These are phyloP conservation scores for Cyclotella atomus DNA, from an alignment of 108 stramenopile genomes.

Conservation along the genomic window DNA sequence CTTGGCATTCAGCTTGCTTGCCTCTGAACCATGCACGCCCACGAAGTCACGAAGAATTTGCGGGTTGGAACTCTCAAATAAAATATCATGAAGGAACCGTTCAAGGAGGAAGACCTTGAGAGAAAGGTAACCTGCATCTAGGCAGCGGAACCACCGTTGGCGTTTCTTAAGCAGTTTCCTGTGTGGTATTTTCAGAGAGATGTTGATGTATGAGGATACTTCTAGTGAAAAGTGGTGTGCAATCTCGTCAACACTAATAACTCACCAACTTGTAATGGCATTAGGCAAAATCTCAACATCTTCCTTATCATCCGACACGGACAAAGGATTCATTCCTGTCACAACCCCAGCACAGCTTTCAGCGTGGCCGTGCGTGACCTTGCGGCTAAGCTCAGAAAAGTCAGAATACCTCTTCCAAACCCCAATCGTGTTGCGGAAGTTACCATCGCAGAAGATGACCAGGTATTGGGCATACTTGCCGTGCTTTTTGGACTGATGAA, in stretches of 20 bases:
- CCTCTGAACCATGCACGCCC: conserved; percentile 39
- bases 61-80: conserved; percentile 90
- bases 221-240: no score
- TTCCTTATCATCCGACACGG: conserved; percentile 71
- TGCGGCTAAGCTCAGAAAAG: conserved; percentile 75
- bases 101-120: conserved; percentile 96
- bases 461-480: conserved; percentile 89
- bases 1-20: conserved; percentile 43
- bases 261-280: conserved; percentile 82
- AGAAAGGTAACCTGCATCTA: conserved; percentile 91
- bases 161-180: conserved; percentile 85
- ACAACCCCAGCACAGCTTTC: conserved; percentile 81
- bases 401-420: conserved; percentile 92
- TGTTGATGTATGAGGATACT: no score
- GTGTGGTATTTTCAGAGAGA: not conserved
- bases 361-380: conserved; percentile 69
- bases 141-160: conserved; percentile 92
- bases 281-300: conserved; percentile 71
- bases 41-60: conserved; percentile 83
- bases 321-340: conserved; percentile 77
- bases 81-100: conserved; percentile 94
- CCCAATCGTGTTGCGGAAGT: conserved; percentile 84
- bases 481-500: conserved; percentile 69
- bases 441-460: conserved; percentile 84
- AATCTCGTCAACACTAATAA: not conserved